Evolutionary conservation across 352 stramenopile species (phyloP).

Genomic region (Phytophthora boehmeriae): DNA sequence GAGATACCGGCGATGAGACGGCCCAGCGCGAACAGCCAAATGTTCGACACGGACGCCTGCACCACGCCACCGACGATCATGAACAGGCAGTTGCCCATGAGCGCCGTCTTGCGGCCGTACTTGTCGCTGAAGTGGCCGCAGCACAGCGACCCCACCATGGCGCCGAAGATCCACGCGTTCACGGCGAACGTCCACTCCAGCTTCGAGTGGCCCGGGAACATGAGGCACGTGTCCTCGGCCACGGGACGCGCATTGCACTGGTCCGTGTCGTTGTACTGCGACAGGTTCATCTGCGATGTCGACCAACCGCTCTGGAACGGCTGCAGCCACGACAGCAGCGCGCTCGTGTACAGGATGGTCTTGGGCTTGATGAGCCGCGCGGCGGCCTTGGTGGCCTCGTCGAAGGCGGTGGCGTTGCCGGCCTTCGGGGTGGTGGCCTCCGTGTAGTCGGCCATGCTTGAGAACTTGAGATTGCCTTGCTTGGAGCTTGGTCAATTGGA

Average conservation of each 20-base stretch:
- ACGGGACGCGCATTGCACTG: constrained; percentile 4
- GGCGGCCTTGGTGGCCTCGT: constrained; percentile 4
- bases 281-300: constrained; percentile 17
- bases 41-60: constrained; percentile 16
- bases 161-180: constrained; percentile 4
- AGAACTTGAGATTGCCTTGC: constrained; percentile 16
- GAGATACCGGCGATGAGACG: constrained; percentile 38
- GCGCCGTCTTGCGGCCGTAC: constrained; percentile 22
- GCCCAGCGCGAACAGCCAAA: constrained; percentile 30
- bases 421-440: constrained; percentile 15
- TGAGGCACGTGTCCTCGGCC: constrained; percentile 2
- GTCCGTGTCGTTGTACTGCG: not conserved
- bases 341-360: constrained; percentile 41
- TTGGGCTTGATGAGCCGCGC: constrained; percentile 9
- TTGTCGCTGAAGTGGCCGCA: constrained; percentile 2
- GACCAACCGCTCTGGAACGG: constrained; percentile 52
- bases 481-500: constrained; percentile 19
- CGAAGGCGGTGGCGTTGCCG: not conserved
- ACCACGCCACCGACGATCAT: constrained; percentile 37
- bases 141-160: constrained; percentile 4
- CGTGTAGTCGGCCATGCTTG: constrained; percentile 17
- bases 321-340: constrained; percentile 31
- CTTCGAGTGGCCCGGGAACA: constrained; percentile 9
- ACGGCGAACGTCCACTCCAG: constrained; percentile 4
- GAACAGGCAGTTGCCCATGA: constrained; percentile 22